Base-by-base conservation (phyloP, 768 basidiomycete genomes). In the Erythrobasidium yunnanense region DNA sequence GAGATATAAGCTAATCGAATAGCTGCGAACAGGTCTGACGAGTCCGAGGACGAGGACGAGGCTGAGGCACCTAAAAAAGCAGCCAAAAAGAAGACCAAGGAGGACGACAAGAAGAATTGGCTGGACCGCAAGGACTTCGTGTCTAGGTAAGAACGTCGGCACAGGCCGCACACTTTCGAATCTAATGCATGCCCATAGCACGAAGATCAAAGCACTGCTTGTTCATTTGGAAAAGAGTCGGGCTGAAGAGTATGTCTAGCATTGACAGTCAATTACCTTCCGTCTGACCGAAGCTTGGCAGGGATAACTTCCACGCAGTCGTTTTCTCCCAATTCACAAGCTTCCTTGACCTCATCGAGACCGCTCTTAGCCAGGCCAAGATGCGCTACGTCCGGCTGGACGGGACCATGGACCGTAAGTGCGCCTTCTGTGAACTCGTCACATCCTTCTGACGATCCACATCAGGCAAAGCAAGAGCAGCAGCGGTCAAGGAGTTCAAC, bases 271-370 rank as follows among this genome's bases (percentile, higher is more conserved):
- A 33, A 30, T 53, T 15, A 15, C 22, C 58, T 22, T 18, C 17
- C 7, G 22, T 5, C 42, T 54, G 13, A 25, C n/a, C 20, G 15
- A 81, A 88, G 78, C 85, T 15, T 15, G 5, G 11, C 18, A 66
- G 52, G 66, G 85, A 87, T 0, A 80, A 78, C 71, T 89, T 88
- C 75, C 82, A 87, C 34, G 88, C 86, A 0, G 85, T 92, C 23
- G 85, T 92, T 2, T 92, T 92, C 75, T 90, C 88, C 1, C 88
- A 92, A 71, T 91, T 93, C 73, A 89, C 91, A 38, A 88, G 86
- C 75, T 89, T 90, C 77, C 77, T 93, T 62, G 87, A 90, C 71
- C 78, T 92, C 18, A 88, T 92, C 63, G 83, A 88, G 71, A 74
- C 78, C 1, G 83, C 81, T 2, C 77, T 92, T 58, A 80, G 84